These are phyloP conservation scores for Citrus sp. DNA, from an alignment of 345 rosid species.

Conservation along the genomic window DNA sequence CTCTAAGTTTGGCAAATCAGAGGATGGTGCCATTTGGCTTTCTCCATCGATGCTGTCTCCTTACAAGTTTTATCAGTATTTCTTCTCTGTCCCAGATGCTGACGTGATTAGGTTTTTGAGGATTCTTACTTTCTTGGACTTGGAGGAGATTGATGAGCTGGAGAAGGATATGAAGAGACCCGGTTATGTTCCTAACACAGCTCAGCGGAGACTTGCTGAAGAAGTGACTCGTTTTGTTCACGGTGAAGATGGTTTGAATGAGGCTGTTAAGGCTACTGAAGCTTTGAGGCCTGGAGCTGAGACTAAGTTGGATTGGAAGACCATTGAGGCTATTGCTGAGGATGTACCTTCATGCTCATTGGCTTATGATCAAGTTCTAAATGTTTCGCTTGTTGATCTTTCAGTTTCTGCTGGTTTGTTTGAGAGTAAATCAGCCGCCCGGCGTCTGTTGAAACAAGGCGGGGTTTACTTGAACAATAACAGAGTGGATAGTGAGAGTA, in stretches of 20 bases:
- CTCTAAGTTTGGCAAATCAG: conserved; percentile 93
- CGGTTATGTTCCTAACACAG: conserved; percentile 65
- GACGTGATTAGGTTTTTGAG: conserved; percentile 78
- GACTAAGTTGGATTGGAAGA: conserved; percentile 84
- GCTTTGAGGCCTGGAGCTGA: conserved; percentile 91
- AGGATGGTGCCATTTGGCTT: conserved; percentile 98
- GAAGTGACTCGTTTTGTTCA: conserved; percentile 92
- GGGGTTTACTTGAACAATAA: conserved; percentile 90
- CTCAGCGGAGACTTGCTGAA: conserved; percentile 80
- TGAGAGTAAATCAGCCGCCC: conserved; percentile 80
- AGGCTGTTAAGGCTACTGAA: conserved; percentile 90
- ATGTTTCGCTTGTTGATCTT: conserved; percentile 61
- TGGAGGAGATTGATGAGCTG: conserved; percentile 63
- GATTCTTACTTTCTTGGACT: conserved; percentile 69
- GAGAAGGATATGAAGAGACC: conserved; percentile 66
- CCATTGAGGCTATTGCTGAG: conserved; percentile 80
- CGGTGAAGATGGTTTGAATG: conserved; percentile 80
- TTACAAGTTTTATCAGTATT: conserved; percentile 90
- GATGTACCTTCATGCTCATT: conserved; percentile 84
- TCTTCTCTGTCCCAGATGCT: conserved; percentile 83
- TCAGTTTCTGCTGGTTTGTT: conserved; percentile 77
- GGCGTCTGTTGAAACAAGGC: conserved; percentile 87
- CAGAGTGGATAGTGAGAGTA: conserved; percentile 71
- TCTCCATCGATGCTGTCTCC: conserved; percentile 73
- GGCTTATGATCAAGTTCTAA: conserved; percentile 50